Evolutionary conservation across 2,329 filamentous ascomycete genomes (phyloP).

Genomic region (Fusarium kyushuense): DNA sequence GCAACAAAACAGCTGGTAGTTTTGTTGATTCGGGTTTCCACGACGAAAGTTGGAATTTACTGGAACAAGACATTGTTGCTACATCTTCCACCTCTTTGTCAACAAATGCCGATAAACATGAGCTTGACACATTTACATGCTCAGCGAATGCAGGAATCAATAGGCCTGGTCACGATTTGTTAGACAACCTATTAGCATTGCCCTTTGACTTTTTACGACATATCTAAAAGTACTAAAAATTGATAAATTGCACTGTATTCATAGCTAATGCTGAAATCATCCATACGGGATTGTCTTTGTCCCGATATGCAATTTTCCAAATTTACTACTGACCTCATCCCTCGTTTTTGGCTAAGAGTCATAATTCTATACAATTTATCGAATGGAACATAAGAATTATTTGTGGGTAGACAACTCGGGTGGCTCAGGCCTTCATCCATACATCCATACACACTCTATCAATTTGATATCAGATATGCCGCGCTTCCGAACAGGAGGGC

Average conservation of each 20-base stretch:
- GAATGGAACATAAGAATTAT: neutral
- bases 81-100: neutral
- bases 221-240: neutral
- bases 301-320: too few species aligned
- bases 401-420: neutral
- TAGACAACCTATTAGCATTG: neutral
- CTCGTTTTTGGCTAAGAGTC: too few species aligned
- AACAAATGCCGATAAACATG: fast-evolving
- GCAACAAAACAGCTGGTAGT: neutral
- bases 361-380: too few species aligned
- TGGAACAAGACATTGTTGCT: too few species aligned
- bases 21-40: neutral
- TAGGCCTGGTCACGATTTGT: neutral
- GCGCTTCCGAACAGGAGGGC: neutral
- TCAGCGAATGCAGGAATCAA: neutral
- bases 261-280: neutral
- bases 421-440: neutral
- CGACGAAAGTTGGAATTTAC: neutral
- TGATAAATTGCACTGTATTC: neutral
- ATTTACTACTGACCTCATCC: too few species aligned
- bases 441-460: neutral
- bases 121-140: neutral
- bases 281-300: too few species aligned
- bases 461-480: neutral
- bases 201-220: conserved; percentile 9